Evolutionary conservation across 2,329 filamentous ascomycete species (phyloP).

Genomic region (Phyllosticta capitalensis): DNA sequence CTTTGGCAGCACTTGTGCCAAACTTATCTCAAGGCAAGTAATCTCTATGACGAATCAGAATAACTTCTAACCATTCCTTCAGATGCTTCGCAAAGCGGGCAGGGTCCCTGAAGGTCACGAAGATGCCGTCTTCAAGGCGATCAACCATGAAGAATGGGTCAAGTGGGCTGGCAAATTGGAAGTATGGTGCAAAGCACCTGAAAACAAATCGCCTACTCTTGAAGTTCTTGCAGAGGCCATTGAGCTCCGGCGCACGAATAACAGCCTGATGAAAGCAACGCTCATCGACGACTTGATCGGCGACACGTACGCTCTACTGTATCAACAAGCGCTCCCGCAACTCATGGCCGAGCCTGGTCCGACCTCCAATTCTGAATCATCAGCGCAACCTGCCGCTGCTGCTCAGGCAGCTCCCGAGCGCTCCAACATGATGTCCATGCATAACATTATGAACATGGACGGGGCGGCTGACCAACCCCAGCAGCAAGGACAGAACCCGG

Average conservation of each 20-base stretch:
- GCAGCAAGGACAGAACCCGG: background rate
- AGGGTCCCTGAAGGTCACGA: slow-evolving; percentile 52
- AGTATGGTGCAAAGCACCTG: slow-evolving; percentile 44
- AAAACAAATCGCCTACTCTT: slow-evolving; percentile 40
- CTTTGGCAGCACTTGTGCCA: slow-evolving; percentile 54
- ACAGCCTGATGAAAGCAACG: slow-evolving; percentile 73
- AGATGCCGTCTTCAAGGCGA: slow-evolving; percentile 53
- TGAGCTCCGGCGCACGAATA: slow-evolving; percentile 72
- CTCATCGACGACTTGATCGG: slow-evolving; percentile 89
- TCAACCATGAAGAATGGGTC: slow-evolving; percentile 57
- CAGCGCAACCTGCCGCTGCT: slow-evolving; percentile 12
- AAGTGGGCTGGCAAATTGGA: slow-evolving; percentile 50
- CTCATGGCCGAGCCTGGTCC: slow-evolving; percentile 42
- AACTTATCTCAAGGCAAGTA: slow-evolving; percentile 44
- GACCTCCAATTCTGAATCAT: slow-evolving; percentile 4
- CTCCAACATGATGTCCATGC: slow-evolving; percentile 19
- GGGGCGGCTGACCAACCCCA: slow-evolving; percentile 13
- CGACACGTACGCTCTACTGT: slow-evolving; percentile 76
- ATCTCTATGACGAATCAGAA: slow-evolving; percentile 14
- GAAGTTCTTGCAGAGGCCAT: slow-evolving; percentile 57
- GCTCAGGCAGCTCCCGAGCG: slow-evolving; percentile 9
- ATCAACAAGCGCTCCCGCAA: slow-evolving; percentile 53
- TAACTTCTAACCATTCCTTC: slow-evolving; percentile 13
- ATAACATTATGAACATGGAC: slow-evolving; percentile 25
- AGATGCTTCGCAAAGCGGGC: slow-evolving; percentile 47